Base-by-base conservation (phyloP, 2,329 filamentous ascomycete genomes). In the Phaeosphaeria sp. region DNA sequence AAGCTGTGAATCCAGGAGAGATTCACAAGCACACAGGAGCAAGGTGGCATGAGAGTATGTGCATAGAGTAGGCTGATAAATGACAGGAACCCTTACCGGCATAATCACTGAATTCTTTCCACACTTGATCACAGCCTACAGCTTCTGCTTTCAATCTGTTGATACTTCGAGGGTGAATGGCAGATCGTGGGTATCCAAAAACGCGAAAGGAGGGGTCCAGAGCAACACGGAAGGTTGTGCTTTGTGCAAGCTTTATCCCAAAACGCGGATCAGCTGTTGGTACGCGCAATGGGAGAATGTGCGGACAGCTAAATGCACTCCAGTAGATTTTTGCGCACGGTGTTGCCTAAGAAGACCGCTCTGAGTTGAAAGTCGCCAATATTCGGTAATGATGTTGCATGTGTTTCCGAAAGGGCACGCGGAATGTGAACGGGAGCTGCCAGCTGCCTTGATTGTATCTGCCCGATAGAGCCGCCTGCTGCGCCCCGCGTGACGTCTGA, bases 41-140 rank as follows among this genome's bases (percentile, higher is more conserved):
- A 15, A n/a, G 13, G 15, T 4, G 15, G 13, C 3, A n/a, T n/a
- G n/a, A 39, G 15, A n/a, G 17, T 2, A 39, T n/a, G 36, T 17
- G 45, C 6, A 30, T 18, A 13, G 30, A 18, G n/a, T 6, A 27
- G 11, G n/a, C 24, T 18, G 36, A 39, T 39, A 2, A 13, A 6
- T 6, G 9, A 47, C 6, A 24, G 30, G n/a, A n/a, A 30, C 27
- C 55, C 72, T 71, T 73, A 74, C 72, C 60, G 72, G 71, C 72
- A 74, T 74, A 17, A 47, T 18, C 59, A 60, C 60, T 58, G 24
- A 53, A 40, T 39, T 40, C 44, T 53, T 24, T 56, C 11, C 17
- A 44, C 50, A 49, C 24, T 13, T 22, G 7, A 3, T 44, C 17
- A 44, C 8, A n/a, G 42, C 2, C 21, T 18, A 44, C 3, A 22